Evolutionary conservation across 2,329 filamentous ascomycete species (phyloP).

Genomic region (Westerdykella ornata): DNA sequence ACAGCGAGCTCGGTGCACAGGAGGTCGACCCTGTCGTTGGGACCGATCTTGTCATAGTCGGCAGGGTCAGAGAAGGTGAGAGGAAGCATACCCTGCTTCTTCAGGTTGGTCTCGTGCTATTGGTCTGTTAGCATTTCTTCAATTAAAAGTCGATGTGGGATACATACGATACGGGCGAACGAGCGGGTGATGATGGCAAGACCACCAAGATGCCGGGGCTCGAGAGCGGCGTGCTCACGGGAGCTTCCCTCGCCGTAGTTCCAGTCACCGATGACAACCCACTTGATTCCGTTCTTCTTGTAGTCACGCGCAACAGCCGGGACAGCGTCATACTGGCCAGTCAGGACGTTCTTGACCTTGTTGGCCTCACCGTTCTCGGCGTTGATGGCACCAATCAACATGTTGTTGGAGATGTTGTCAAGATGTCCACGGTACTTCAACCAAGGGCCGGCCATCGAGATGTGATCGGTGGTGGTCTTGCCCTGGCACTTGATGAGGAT

Average conservation of each 20-base stretch:
- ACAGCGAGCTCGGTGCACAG: conserved; percentile 82
- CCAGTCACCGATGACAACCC: conserved; percentile 98
- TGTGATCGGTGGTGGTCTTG: conserved; percentile 96
- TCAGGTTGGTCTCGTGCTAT: conserved; percentile 96
- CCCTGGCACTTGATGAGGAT: conserved; percentile 95
- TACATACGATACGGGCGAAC: conserved; percentile 81
- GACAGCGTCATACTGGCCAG: conserved; percentile 76
- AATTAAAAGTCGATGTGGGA: background rate
- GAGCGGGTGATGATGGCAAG: conserved; percentile 92
- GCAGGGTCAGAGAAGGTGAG: conserved; percentile 89
- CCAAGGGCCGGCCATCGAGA: conserved; percentile 95
- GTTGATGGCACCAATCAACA: conserved; percentile 97
- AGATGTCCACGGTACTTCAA: conserved; percentile 98
- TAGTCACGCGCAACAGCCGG: conserved; percentile 94
- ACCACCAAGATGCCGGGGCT: conserved; percentile 94
- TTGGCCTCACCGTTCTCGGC: conserved; percentile 94
- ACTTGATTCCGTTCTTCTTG: conserved; percentile 92
- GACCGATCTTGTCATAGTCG: conserved; percentile 95
- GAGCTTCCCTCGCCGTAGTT: conserved; percentile 98
- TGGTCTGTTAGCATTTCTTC: conserved; percentile 5
- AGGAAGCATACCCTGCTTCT: conserved; percentile 99
- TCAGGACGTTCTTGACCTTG: conserved; percentile 90
- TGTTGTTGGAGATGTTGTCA: conserved; percentile 99
- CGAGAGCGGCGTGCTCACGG: conserved; percentile 95
- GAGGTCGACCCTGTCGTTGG: conserved; percentile 87